These are phyloP conservation scores for Plenodomus tracheiphilus DNA, from an alignment of 2,329 filamentous ascomycete genomes.

Conservation along the genomic window DNA sequence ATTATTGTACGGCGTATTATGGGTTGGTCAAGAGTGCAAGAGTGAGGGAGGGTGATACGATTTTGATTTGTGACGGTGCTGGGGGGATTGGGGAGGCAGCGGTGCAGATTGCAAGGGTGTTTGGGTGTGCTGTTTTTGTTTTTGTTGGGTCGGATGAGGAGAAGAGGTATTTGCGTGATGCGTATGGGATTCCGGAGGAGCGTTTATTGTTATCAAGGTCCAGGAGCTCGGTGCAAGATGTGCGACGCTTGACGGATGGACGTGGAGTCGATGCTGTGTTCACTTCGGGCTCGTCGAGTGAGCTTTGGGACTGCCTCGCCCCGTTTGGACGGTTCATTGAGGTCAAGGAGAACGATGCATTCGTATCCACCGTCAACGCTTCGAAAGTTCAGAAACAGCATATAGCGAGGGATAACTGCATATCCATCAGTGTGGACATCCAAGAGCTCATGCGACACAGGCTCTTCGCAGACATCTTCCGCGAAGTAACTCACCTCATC, in stretches of 20 bases:
- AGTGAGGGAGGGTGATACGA: slow-evolving; percentile 27
- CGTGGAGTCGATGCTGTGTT: slow-evolving; percentile 41
- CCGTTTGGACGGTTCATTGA: slow-evolving; percentile 37
- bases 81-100: slow-evolving; percentile 21
- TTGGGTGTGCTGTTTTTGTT: slow-evolving; percentile 16
- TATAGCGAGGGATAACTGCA: slow-evolving; percentile 4
- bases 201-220: slow-evolving; percentile 29
- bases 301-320: slow-evolving; percentile 31
- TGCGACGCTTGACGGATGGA: slow-evolving; percentile 18
- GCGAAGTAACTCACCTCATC: slow-evolving; percentile 1
- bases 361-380: slow-evolving; percentile 3
- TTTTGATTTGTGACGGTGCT: slow-evolving; percentile 25
- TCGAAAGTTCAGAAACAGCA: not conserved
- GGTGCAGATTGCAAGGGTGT: slow-evolving; percentile 12
- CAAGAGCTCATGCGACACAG: slow-evolving; percentile 4
- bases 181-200: slow-evolving; percentile 15
- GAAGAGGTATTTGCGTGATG: slow-evolving; percentile 5
- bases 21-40: slow-evolving; percentile 23
- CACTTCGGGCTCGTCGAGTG: slow-evolving; percentile 30
- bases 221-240: slow-evolving; percentile 3
- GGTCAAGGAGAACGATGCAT: slow-evolving; percentile 12
- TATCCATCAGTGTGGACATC: slow-evolving; percentile 5
- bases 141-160: slow-evolving; percentile 17
- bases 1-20: slow-evolving; percentile 10
- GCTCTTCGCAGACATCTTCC: slow-evolving; percentile 2